These are phyloP conservation scores for Penicillium carneum DNA, from an alignment of 2,329 filamentous ascomycete genomes.

Conservation along the genomic window DNA sequence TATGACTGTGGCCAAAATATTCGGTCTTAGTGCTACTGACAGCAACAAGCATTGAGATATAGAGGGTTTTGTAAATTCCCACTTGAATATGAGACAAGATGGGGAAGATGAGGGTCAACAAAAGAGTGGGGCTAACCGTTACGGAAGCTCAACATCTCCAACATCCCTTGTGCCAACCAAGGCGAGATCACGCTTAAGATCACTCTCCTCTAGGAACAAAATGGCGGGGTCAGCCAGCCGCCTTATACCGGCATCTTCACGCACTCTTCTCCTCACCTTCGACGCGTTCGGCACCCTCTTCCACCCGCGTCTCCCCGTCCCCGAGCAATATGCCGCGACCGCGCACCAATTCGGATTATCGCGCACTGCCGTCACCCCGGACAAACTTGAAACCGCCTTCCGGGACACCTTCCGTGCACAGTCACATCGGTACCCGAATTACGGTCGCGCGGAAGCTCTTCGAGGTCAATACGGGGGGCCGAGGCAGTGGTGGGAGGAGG, in stretches of 20 bases:
- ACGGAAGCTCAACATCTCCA: not conserved
- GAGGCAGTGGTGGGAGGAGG: slow-evolving; percentile 54
- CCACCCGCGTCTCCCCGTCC: slow-evolving; percentile 49
- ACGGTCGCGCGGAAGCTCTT: slow-evolving; percentile 51
- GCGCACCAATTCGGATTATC: slow-evolving; percentile 49
- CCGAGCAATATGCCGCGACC: slow-evolving; percentile 50
- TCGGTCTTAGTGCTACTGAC: rapidly evolving
- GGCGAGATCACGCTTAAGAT: not conserved
- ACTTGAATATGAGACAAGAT: not conserved
- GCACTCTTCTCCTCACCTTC: slow-evolving; percentile 53
- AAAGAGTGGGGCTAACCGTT: slow-evolving; percentile 1
- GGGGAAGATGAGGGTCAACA: slow-evolving; percentile 2
- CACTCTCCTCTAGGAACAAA: not conserved
- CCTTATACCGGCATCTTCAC: slow-evolving; percentile 6
- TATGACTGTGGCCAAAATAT: not conserved
- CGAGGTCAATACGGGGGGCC: slow-evolving; percentile 49
- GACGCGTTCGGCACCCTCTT: slow-evolving; percentile 58
- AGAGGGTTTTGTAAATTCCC: not conserved
- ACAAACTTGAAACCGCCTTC: slow-evolving; percentile 46
- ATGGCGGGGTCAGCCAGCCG: not conserved
- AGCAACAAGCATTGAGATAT: too few species aligned
- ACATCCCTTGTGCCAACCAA: not conserved
- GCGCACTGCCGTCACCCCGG: slow-evolving; percentile 36
- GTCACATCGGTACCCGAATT: slow-evolving; percentile 49
- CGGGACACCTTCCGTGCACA: slow-evolving; percentile 47